Percentiles rank a stretch among this genome's conserved stretches.
phyloP scores from a whole-genome alignment of 345 rosid species.

The Lenwebbia sp. region DNA sequence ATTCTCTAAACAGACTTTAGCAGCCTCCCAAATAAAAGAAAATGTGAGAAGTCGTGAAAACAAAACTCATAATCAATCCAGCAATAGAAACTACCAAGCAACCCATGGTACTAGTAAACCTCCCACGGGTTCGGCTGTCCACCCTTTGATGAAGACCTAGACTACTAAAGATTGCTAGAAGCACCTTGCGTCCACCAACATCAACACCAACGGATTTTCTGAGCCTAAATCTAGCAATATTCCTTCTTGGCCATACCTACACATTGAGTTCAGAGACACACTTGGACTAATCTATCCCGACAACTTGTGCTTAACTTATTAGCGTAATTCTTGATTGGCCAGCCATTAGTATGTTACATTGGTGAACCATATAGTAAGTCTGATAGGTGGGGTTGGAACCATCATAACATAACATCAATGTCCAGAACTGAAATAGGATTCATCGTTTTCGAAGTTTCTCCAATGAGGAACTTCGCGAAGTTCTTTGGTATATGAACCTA shows the following conservation, averaged over 20 bases:
- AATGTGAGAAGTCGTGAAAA: neutral
- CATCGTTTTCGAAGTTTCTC: neutral
- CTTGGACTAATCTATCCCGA: neutral
- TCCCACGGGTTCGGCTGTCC: neutral
- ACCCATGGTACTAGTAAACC: too few relatives aligned
- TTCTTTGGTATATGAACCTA: neutral
- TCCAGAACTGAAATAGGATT: neutral
- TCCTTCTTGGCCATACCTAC: neutral
- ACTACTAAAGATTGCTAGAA: too few relatives aligned
- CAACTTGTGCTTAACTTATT: neutral
- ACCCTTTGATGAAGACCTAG: neutral
- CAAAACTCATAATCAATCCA: neutral
- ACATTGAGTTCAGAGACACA: neutral
- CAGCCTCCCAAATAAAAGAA: slow-evolving; percentile 35
- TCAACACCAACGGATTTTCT: neutral
- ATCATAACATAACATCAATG: neutral
- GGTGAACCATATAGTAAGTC: neutral
- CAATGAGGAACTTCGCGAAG: neutral
- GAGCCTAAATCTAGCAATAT: neutral
- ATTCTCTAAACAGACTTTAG: slow-evolving; percentile 53
- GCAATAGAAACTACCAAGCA: neutral
- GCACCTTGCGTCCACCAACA: neutral
- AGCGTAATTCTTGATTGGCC: neutral
- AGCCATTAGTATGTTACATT: neutral
- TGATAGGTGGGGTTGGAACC: neutral